phyloP scores from a whole-genome alignment of 106 monocot species.

The Dendrobium nobile region DNA sequence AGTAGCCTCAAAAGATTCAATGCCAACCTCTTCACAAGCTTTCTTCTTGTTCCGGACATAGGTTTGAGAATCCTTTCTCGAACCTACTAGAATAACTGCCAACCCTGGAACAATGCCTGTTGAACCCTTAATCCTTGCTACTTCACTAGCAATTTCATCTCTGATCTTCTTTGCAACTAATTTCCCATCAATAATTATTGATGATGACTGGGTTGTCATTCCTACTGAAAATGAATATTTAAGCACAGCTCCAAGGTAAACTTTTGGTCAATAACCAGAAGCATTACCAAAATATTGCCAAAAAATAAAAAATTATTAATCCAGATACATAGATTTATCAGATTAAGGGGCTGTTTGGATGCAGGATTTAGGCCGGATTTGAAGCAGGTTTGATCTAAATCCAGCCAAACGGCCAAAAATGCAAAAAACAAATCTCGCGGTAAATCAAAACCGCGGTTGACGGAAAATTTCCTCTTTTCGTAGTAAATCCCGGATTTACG shows the following conservation, averaged over 20 bases:
- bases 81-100: slow-evolving; percentile 88
- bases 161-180: slow-evolving; percentile 73
- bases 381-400: too few relatives aligned
- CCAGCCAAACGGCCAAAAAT: too few relatives aligned
- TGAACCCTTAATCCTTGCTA: slow-evolving; percentile 22
- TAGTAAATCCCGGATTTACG: too few relatives aligned
- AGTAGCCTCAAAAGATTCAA: slow-evolving; percentile 57
- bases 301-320: too few relatives aligned
- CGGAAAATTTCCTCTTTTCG: too few relatives aligned
- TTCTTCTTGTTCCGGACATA: slow-evolving; percentile 90
- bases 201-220: background rate
- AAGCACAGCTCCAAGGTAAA: background rate
- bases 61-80: slow-evolving; percentile 76
- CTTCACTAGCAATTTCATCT: slow-evolving; percentile 69
- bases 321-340: too few relatives aligned
- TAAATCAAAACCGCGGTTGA: too few relatives aligned
- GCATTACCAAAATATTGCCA: too few relatives aligned
- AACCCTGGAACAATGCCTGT: slow-evolving; percentile 68
- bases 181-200: slow-evolving; percentile 86
- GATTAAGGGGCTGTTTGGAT: too few relatives aligned
- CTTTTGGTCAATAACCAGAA: too few relatives aligned
- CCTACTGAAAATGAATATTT: background rate
- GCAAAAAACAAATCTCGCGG: too few relatives aligned
- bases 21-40: slow-evolving; percentile 93
- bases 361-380: too few relatives aligned